These are phyloP conservation scores for Aspergillus coremiiformis DNA, from an alignment of 495 filamentous ascomycete species.

Conservation along the genomic window DNA sequence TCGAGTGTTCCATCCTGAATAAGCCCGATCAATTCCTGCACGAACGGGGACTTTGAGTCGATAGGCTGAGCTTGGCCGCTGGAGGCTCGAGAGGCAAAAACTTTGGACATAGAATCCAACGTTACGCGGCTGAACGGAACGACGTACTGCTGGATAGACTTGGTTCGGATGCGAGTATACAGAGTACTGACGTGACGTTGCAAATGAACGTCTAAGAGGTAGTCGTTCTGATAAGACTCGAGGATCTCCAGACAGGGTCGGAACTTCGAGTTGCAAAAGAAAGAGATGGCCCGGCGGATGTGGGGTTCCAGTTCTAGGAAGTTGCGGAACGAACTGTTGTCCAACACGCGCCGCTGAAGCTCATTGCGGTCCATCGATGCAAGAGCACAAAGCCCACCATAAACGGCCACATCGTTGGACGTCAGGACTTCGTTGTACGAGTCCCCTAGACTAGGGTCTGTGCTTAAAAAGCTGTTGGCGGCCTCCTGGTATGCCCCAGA, in stretches of 20 bases:
- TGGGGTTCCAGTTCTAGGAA: conserved; percentile 93
- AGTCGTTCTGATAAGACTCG: conserved; percentile 74
- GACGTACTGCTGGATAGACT: conserved; percentile 88
- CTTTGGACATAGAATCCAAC: conserved; percentile 58
- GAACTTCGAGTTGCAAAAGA: conserved; percentile 85
- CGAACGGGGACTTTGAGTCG: conserved; percentile 50
- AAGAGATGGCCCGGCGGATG: conserved; percentile 78
- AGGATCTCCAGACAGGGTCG: conserved; percentile 73
- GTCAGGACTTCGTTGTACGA: conserved; percentile 66
- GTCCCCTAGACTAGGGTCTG: conserved; percentile 43
- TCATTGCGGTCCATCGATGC: conserved; percentile 78
- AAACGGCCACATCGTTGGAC: conserved; percentile 84
- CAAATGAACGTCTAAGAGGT: conserved; percentile 82
- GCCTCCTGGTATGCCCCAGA: conserved; percentile 61
- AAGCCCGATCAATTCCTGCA: conserved; percentile 68
- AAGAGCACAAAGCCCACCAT: conserved; percentile 84
- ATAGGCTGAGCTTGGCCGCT: conserved; percentile 32
- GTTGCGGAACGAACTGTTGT: conserved; percentile 68
- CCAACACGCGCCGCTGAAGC: conserved; percentile 68
- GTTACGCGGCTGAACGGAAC: conserved; percentile 72
- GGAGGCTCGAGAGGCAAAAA: conserved; percentile 45
- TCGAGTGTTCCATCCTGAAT: conserved; percentile 66
- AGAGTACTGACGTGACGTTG: conserved; percentile 65
- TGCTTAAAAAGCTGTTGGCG: conserved; percentile 61
- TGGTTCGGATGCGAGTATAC: conserved; percentile 68